Conservation (phyloP, 352 stramenopile genomes). For the Phytopythium chamaehyphon region DNA sequence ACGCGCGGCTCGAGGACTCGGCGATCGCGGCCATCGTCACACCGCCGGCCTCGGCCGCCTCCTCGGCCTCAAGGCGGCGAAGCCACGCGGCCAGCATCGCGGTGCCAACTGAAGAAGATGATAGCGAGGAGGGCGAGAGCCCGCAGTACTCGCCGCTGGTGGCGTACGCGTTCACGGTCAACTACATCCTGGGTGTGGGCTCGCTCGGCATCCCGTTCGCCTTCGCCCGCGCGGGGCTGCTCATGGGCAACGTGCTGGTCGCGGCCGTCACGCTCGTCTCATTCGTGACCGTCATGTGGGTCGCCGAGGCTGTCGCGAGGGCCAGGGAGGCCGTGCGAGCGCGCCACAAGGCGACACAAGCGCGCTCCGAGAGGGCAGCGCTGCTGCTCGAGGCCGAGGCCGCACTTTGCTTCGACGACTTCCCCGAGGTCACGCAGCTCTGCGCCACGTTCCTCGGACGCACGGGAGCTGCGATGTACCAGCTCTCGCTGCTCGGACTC, state of each 20-base stretch:
- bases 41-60: not conserved
- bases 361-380: constrained; percentile 7
- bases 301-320: constrained; percentile 70
- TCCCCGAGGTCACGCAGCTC: constrained; percentile 77
- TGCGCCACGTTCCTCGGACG: constrained; percentile 69
- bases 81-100: not conserved
- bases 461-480: constrained; percentile 69
- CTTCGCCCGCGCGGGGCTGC: constrained; percentile 73
- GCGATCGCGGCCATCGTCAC: constrained; percentile 4
- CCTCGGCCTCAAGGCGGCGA: not conserved
- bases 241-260: constrained; percentile 76
- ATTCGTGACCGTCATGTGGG: constrained; percentile 90
- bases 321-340: constrained; percentile 30
- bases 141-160: constrained; percentile 67
- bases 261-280: constrained; percentile 73
- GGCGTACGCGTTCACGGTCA: constrained; percentile 89
- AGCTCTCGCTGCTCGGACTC: constrained; percentile 78
- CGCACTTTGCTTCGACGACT: constrained; percentile 39
- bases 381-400: not conserved
- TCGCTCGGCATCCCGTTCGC: constrained; percentile 87
- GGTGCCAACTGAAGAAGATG: not conserved
- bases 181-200: constrained; percentile 92
- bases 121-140: not conserved
- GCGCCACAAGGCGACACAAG: constrained; percentile 11
- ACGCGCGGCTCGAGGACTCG: constrained; percentile 7